Percentiles rank a stretch among this genome's conserved stretches.
These are phyloP conservation scores for Paramecium pentaurelia DNA, from an alignment of 73 alveolate species.

Conservation along the genomic window DNA sequence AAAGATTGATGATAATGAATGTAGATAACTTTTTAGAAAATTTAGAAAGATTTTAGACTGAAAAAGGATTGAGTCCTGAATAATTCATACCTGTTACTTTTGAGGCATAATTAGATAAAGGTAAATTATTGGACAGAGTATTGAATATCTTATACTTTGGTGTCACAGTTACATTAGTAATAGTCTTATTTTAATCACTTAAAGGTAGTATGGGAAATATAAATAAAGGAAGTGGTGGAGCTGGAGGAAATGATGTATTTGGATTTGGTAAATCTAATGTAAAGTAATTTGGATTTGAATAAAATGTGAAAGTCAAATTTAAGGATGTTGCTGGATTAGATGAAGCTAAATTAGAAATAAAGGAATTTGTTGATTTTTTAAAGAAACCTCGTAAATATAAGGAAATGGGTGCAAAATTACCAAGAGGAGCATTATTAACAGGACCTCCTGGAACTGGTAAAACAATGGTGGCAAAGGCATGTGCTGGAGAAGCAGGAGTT, in stretches of 20 bases:
- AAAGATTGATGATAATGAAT: neutral
- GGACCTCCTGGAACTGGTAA: slow-evolving; percentile 99
- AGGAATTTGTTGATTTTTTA: slow-evolving; percentile 92
- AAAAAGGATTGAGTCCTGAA: slow-evolving; percentile 21
- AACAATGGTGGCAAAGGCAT: slow-evolving; percentile 86
- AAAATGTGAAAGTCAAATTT: slow-evolving; percentile 64
- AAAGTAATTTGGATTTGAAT: slow-evolving; percentile 64
- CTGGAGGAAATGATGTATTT: slow-evolving; percentile 54
- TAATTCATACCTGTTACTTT: slow-evolving; percentile 26
- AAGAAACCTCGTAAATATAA: slow-evolving; percentile 81
- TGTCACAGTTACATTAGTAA: neutral
- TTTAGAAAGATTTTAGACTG: slow-evolving; percentile 25
- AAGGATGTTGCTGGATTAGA: slow-evolving; percentile 94
- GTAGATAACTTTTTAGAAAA: slow-evolving; percentile 49
- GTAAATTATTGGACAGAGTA: slow-evolving; percentile 15
- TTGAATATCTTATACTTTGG: neutral
- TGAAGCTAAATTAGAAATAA: slow-evolving; percentile 90
- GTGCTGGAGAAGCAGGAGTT: slow-evolving; percentile 62
- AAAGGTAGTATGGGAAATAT: slow-evolving; percentile 29
- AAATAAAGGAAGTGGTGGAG: neutral
- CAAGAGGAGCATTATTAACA: slow-evolving; percentile 84
- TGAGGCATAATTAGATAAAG: neutral
- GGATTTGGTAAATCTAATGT: slow-evolving; percentile 60
- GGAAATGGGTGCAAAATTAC: slow-evolving; percentile 80
- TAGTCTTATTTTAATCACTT: neutral